Evolutionary conservation across 306 rosid species (phyloP).

Genomic region (Dalbergia cochinchinensis): DNA sequence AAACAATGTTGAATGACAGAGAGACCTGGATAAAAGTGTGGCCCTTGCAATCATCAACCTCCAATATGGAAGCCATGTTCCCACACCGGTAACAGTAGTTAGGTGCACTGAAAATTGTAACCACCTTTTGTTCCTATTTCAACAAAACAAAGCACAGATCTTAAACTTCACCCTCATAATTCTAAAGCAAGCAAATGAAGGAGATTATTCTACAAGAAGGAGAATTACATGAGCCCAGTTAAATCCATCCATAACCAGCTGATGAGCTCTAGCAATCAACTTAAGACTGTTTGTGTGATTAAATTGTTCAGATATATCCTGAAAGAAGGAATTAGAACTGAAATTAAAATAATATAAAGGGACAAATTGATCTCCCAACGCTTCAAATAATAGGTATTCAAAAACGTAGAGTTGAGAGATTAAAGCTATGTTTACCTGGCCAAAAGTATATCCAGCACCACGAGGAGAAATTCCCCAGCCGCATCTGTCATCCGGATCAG

Average conservation of each 20-base stretch:
- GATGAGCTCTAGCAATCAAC: constrained; percentile 99
- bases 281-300: constrained; percentile 92
- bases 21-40: constrained; percentile 98
- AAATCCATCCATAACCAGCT: constrained; percentile 99
- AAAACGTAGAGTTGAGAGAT: constrained; percentile 13
- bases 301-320: constrained; percentile 99
- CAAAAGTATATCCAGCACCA: constrained; percentile 99
- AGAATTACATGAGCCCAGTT: constrained; percentile 98
- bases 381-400: constrained; percentile 26
- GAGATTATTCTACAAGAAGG: constrained; percentile 14
- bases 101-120: constrained; percentile 98
- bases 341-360: constrained; percentile 28
- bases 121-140: constrained; percentile 99
- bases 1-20: constrained; percentile 12
- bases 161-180: constrained; percentile 10
- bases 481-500: constrained; percentile 99
- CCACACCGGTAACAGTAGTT: constrained; percentile 99
- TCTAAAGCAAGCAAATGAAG: constrained; percentile 40
- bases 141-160: constrained; percentile 47
- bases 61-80: constrained; percentile 99
- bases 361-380: constrained; percentile 19
- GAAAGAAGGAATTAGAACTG: constrained; percentile 47
- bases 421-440: constrained; percentile 72
- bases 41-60: constrained; percentile 94
- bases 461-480: constrained; percentile 99